These are phyloP conservation scores for Phytophthora hibernalis DNA, from an alignment of 352 stramenopile species.

Conservation along the genomic window DNA sequence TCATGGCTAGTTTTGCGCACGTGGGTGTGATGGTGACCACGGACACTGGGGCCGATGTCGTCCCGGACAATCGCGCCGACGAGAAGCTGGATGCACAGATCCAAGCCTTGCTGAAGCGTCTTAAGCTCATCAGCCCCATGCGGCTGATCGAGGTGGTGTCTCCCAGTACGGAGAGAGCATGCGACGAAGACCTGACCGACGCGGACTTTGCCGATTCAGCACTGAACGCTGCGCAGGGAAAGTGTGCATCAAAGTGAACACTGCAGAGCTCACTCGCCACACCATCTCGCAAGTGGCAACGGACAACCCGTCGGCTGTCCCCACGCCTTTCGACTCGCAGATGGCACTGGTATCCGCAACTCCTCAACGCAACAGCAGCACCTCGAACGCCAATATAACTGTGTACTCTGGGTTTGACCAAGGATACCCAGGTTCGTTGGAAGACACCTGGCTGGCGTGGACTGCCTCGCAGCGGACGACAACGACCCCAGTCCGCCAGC, in stretches of 20 bases:
- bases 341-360: neutral
- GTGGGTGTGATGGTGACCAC: slow-evolving; percentile 41
- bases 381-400: slow-evolving; percentile 8
- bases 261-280: slow-evolving; percentile 30
- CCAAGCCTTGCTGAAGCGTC: slow-evolving; percentile 49
- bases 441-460: slow-evolving; percentile 63
- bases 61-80: slow-evolving; percentile 44
- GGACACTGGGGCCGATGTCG: slow-evolving; percentile 24
- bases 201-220: slow-evolving; percentile 77
- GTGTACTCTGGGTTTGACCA: slow-evolving; percentile 37
- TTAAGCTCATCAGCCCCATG: slow-evolving; percentile 57
- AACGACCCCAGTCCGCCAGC: slow-evolving; percentile 24
- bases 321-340: slow-evolving; percentile 25
- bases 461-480: slow-evolving; percentile 41
- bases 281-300: slow-evolving; percentile 5
- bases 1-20: slow-evolving; percentile 56
- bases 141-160: slow-evolving; percentile 63
- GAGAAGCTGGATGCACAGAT: slow-evolving; percentile 68
- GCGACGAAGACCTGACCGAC: slow-evolving; percentile 65
- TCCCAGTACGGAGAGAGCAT: slow-evolving; percentile 49
- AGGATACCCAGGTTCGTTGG: slow-evolving; percentile 37
- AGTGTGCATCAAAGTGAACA: slow-evolving; percentile 41
- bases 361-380: slow-evolving; percentile 21
- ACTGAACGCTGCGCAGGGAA: slow-evolving; percentile 50
- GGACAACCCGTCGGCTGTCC: slow-evolving; percentile 13